Base-by-base conservation (phyloP, 352 stramenopile species). In the Globisporangium spiculum region DNA sequence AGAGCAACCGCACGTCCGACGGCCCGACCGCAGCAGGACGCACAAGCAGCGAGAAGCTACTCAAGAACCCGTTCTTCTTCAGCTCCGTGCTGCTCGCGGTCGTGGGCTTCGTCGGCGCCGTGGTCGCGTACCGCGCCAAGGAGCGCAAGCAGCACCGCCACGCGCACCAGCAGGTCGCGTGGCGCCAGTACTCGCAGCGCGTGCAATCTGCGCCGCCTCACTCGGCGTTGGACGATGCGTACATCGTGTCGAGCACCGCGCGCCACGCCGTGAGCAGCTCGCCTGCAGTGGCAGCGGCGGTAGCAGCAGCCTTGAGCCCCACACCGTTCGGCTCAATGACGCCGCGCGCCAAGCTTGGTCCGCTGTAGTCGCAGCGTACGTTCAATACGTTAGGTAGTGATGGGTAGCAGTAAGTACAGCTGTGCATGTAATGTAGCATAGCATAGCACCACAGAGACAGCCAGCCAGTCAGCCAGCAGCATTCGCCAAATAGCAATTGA, bases 1-100 rank as follows among this genome's bases (percentile, higher is more conserved):
- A 32, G 16, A 60, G 20, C 27, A 60, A 27, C 54, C 54, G 46
- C 8, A 18, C 27, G 4, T 4, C 50, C 9, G 18, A 30, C 18
- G 59, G 48, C 18, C n/a, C 59, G 18, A 1, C 59, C 8, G 3
- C 9, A 20, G 26, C 36, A 27, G 26, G 8, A 58, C 24, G 1
- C 53, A 32, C 36, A 41, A 41, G 14, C 36, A 41, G 36, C 59
- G 59, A 71, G 7, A 18, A 38, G 7, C 58, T 83, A 53, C 50
- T 78, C 56, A 79, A 66, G 46, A 83, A 68, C 22, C 82, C 78
- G 24, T 67, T 89, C 18, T 80, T 85, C 48, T 75, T 81, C 27
- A 75, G 67, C 9, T 66, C 69, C 3, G 53, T 82, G 4, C 57
- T 83, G n/a, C 63, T 92, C 24, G 75, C 70, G 7, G 65, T 62